Percentiles rank a stretch among this genome's conserved stretches.
These are phyloP conservation scores for Diplocarpon rosae DNA, from an alignment of 2,329 filamentous ascomycete genomes.

Conservation along the genomic window DNA sequence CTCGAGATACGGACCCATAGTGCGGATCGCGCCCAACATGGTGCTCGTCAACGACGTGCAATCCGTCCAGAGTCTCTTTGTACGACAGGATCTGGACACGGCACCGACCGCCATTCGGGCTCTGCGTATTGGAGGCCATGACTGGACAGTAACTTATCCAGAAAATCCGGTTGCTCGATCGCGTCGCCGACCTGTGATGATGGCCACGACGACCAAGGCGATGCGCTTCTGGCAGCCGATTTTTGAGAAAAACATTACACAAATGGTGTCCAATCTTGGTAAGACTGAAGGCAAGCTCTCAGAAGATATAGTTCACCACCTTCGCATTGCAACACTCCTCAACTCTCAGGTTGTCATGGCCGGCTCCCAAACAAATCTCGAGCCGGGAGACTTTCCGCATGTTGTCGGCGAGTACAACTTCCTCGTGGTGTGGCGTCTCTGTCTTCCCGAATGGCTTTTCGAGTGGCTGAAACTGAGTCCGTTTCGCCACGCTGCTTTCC, in stretches of 20 bases:
- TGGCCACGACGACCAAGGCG: conserved; percentile 6
- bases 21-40: conserved; percentile 5
- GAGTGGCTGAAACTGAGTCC: conserved; percentile 5
- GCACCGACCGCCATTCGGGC: conserved; percentile 8
- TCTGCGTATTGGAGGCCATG: conserved; percentile 7
- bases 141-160: conserved; percentile 11
- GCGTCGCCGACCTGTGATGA: conserved; percentile 8
- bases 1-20: conserved; percentile 5
- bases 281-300: background rate
- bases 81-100: conserved; percentile 5
- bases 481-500: conserved; percentile 3
- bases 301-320: conserved; percentile 7
- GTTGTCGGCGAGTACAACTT: conserved; percentile 10
- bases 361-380: conserved; percentile 3
- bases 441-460: conserved; percentile 9
- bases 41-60: conserved; percentile 7
- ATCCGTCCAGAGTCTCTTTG: background rate
- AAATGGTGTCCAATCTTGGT: conserved; percentile 3
- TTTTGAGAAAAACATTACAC: conserved; percentile 4
- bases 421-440: conserved; percentile 11
- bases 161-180: conserved; percentile 5
- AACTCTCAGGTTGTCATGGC: conserved; percentile 8
- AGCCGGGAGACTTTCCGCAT: conserved; percentile 6
- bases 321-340: conserved; percentile 6
- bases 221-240: conserved; percentile 4